A percentile compares a stretch with the other conserved stretches of the same genome.
Conservation (phyloP, 306 rosid species). For the Crotalaria pallida region DNA sequence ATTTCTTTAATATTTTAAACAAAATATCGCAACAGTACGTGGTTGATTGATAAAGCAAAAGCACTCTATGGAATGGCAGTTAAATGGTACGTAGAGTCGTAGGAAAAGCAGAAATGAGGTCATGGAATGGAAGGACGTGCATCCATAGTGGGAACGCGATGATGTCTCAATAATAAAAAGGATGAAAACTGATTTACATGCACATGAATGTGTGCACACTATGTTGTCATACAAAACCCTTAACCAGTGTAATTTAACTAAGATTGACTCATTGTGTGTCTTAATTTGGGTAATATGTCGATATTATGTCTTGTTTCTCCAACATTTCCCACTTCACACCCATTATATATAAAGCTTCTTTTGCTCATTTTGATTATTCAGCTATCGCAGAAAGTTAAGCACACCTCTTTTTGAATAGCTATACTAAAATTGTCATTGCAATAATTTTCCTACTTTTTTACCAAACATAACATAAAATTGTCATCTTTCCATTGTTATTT, state of each 20-base stretch:
- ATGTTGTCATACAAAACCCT: slow-evolving; percentile 54
- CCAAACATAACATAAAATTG: background rate
- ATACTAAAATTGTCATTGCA: background rate
- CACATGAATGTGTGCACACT: slow-evolving; percentile 30
- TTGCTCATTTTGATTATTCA: background rate
- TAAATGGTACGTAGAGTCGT: too few relatives aligned
- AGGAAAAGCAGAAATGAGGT: slow-evolving; percentile 11
- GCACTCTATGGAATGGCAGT: background rate
- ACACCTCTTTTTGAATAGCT: background rate
- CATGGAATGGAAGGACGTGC: background rate
- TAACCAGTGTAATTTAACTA: background rate
- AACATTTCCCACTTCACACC: background rate
- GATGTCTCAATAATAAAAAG: background rate
- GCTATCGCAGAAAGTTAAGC: background rate
- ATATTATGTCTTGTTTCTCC: slow-evolving; percentile 36
- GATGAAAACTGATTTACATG: background rate
- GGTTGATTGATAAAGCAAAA: background rate
- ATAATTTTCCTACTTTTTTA: background rate
- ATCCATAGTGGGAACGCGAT: slow-evolving; percentile 21
- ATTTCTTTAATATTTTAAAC: too few relatives aligned
- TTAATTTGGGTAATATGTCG: slow-evolving; percentile 33
- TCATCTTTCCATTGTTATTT: background rate
- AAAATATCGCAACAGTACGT: too few relatives aligned
- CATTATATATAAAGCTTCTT: slow-evolving; percentile 8
- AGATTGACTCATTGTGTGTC: background rate